Evolutionary conservation across 2,329 filamentous ascomycete species (phyloP).

Genomic region (Alternaria burnsii): DNA sequence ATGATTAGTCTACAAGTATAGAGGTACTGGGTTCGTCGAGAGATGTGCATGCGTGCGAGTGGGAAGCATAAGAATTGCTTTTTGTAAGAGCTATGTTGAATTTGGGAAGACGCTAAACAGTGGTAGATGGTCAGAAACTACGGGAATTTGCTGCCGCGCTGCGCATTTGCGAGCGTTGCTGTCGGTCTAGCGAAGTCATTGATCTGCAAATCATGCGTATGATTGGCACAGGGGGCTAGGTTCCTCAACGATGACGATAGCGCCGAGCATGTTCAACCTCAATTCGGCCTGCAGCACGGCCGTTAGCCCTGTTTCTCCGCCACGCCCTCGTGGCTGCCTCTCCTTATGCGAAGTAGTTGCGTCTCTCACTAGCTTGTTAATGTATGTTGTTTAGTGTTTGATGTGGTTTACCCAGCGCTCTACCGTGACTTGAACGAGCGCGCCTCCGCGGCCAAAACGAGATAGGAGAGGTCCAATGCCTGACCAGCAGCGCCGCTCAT

Average conservation of each 20-base stretch:
- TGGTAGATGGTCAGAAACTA: neutral
- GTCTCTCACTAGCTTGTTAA: conserved; percentile 11
- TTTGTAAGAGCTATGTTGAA: neutral
- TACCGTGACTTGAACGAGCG: conserved; percentile 21
- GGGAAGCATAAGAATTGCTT: neutral
- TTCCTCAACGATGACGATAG: conserved; percentile 17
- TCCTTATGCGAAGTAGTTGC: conserved; percentile 21
- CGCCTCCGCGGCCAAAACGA: conserved; percentile 24
- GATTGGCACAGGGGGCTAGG: conserved; percentile 36
- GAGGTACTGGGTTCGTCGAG: neutral
- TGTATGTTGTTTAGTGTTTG: conserved; percentile 27
- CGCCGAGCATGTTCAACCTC: no score
- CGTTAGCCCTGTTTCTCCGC: conserved; percentile 23
- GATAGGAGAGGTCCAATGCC: conserved; percentile 41
- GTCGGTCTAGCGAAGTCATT: conserved; percentile 2
- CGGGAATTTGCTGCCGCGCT: neutral
- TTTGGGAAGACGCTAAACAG: neutral
- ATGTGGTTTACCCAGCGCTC: conserved; percentile 17
- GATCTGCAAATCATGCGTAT: conserved; percentile 10
- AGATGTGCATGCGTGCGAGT: neutral
- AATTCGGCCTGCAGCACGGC: neutral
- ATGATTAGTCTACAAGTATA: neutral
- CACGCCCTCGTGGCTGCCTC: conserved; percentile 27
- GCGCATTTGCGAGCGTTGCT: neutral
- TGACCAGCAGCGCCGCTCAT: conserved; percentile 39